A percentile compares a stretch with the other conserved stretches of the same genome.
Evolutionary conservation across 768 basidiomycete genomes (phyloP).

Genomic region (Mycena chlorophos): DNA sequence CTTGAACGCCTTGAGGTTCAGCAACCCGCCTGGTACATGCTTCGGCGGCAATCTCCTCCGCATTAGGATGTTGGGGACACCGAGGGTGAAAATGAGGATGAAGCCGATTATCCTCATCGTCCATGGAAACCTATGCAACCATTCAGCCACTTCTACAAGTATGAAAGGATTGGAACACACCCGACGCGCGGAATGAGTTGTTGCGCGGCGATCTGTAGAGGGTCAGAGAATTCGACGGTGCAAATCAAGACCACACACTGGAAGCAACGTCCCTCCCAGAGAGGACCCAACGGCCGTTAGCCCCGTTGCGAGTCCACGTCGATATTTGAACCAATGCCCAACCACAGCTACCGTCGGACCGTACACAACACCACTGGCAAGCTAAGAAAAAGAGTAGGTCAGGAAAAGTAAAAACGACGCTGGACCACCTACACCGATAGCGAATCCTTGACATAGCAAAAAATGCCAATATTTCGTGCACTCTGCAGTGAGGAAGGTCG

Average conservation of each 20-base stretch:
- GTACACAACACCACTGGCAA: slow-evolving; percentile 46
- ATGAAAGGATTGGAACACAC: slow-evolving; percentile 29
- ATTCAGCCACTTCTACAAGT: not conserved
- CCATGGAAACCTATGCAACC: slow-evolving; percentile 57
- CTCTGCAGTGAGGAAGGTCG: slow-evolving; percentile 68
- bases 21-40: slow-evolving; percentile 51
- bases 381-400: slow-evolving; percentile 18
- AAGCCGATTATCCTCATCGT: slow-evolving; percentile 67
- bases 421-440: slow-evolving; percentile 49
- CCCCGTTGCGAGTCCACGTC: slow-evolving; percentile 54
- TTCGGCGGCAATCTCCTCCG: slow-evolving; percentile 55
- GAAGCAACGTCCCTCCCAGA: slow-evolving; percentile 62
- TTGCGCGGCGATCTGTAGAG: slow-evolving; percentile 43
- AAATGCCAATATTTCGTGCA: slow-evolving; percentile 81
- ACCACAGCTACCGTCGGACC: slow-evolving; percentile 51
- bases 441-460: slow-evolving; percentile 71
- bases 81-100: slow-evolving; percentile 49
- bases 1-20: slow-evolving; percentile 44
- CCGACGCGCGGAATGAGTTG: slow-evolving; percentile 54
- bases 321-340: slow-evolving; percentile 66
- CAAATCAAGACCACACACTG: slow-evolving; percentile 22
- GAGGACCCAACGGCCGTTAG: slow-evolving; percentile 57
- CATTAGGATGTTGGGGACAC: slow-evolving; percentile 47
- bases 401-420: not conserved
- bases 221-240: not conserved